Evolutionary conservation across 108 stramenopile genomes (phyloP), one percentile per base, ranked within the genome.

Genomic region (Cyclostephanos tholiformis): DNA sequence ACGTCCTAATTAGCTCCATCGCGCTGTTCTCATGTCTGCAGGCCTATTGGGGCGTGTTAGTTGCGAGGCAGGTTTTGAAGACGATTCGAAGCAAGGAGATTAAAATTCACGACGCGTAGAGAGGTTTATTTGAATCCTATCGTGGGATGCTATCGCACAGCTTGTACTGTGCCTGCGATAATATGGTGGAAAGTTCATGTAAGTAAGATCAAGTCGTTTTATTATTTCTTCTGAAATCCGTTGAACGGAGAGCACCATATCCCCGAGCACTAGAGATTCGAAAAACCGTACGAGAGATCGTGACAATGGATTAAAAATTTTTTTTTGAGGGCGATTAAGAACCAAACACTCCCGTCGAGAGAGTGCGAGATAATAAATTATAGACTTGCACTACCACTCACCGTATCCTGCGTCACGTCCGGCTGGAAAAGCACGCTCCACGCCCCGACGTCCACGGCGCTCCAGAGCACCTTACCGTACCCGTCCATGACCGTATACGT

Each of bases 361-460:
- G n/a, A n/a, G n/a, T n/a, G n/a, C n/a, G n/a, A n/a, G n/a, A n/a
- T n/a, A n/a, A n/a, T n/a, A 19, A 23, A 62, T 29, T 62, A n/a
- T 16, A 32, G 4, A 32, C 3, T 4, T 32, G 32, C 32, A 32
- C 32, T 4, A 32, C 32, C 36, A 7, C 61, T 62, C 36, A 62
- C 61, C 13, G 94, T 93, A 73, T 88, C 85, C 56, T 86, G 82
- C 17, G 91, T 92, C 4, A 95, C 94, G 80, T 95, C 94, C 17
- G 94, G 94, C 75, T 95, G 94, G 67, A 95, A 95, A 53, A 87
- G 90, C 4, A 95, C 94, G 55, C 77, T 79, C 94, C 94, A 95
- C n/a, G 94, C 94, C 6, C 94, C 94, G 25, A 95, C 89, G 78
- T 95, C 94, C 4, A 30, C 53, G 0, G 79, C 75, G 53, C 77